A percentile compares a stretch with the other conserved stretches of the same genome.
These are phyloP conservation scores for Leptomonas seymouri DNA, from an alignment of 208 protist species.

Conservation along the genomic window DNA sequence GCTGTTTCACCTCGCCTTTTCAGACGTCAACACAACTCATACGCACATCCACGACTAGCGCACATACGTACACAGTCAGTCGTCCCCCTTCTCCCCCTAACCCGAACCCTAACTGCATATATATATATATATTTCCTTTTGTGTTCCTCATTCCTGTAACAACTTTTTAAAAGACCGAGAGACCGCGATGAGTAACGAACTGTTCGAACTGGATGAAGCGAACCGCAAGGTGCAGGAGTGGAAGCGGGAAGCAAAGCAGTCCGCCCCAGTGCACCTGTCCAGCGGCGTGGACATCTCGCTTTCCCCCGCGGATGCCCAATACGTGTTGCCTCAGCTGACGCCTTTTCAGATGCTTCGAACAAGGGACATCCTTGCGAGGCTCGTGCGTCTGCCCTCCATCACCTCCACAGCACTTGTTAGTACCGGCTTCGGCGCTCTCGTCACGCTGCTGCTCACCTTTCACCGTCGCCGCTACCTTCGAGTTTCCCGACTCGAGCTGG, in stretches of 20 bases:
- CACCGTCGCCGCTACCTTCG: neutral
- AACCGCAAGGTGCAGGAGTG: slow-evolving; percentile 47
- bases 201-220: slow-evolving; percentile 33
- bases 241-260: slow-evolving; percentile 42
- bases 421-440: slow-evolving; percentile 36
- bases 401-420: slow-evolving; percentile 37
- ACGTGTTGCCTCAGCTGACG: slow-evolving; percentile 36
- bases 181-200: slow-evolving; percentile 3
- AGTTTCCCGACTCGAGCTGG: neutral
- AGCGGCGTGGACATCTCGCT: slow-evolving; percentile 47
- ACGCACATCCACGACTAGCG: neutral
- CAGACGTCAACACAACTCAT: too few relatives aligned
- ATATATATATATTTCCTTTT: neutral
- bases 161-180: too few relatives aligned
- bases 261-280: slow-evolving; percentile 21
- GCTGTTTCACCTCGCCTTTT: slow-evolving; percentile 3
- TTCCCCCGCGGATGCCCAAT: slow-evolving; percentile 30
- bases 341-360: slow-evolving; percentile 40
- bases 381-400: slow-evolving; percentile 49
- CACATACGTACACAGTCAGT: neutral
- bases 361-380: slow-evolving; percentile 31
- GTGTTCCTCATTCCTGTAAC: too few relatives aligned
- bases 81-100: neutral
- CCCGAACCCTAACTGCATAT: too few relatives aligned
- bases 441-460: slow-evolving; percentile 24